These are phyloP conservation scores for Aspergillus campestris DNA, from an alignment of 495 filamentous ascomycete species.

Conservation along the genomic window DNA sequence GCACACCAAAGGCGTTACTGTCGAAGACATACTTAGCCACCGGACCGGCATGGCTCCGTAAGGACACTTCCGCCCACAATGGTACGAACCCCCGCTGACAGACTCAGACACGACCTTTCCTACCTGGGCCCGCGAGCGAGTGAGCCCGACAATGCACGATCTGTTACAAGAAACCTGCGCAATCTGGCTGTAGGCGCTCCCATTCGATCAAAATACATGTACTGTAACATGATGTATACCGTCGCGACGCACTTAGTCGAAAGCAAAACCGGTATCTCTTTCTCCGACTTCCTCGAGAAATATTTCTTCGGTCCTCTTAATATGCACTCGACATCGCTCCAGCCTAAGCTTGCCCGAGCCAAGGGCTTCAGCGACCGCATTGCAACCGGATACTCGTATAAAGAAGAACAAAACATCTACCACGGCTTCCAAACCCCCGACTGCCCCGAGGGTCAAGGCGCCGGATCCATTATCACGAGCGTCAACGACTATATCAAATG, in stretches of 20 bases:
- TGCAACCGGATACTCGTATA: slow-evolving; percentile 17
- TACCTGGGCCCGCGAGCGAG: slow-evolving; percentile 8
- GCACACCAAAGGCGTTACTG: slow-evolving; percentile 19
- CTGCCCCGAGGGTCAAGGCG: slow-evolving; percentile 26
- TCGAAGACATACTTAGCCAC: slow-evolving; percentile 23
- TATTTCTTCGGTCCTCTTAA: slow-evolving; percentile 34
- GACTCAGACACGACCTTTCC: slow-evolving; percentile 9
- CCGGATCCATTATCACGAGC: slow-evolving; percentile 36
- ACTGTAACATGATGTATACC: slow-evolving; percentile 44
- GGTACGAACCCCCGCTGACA: not conserved
- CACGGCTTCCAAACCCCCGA: slow-evolving; percentile 6
- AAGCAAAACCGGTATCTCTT: slow-evolving; percentile 25
- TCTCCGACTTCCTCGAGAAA: slow-evolving; percentile 30
- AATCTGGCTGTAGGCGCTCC: slow-evolving; percentile 27
- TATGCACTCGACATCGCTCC: slow-evolving; percentile 21
- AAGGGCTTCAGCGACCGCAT: slow-evolving; percentile 26
- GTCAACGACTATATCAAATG: slow-evolving; percentile 39
- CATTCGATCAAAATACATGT: slow-evolving; percentile 33
- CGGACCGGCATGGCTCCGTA: slow-evolving; percentile 17
- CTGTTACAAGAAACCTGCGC: slow-evolving; percentile 24
- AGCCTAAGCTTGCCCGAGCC: slow-evolving; percentile 16
- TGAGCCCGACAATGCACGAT: slow-evolving; percentile 11
- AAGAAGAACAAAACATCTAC: slow-evolving; percentile 1
- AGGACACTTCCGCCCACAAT: not conserved
- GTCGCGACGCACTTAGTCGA: slow-evolving; percentile 34